Evolutionary conservation across 306 rosid species (phyloP).

Genomic region (Trifolium pratense): DNA sequence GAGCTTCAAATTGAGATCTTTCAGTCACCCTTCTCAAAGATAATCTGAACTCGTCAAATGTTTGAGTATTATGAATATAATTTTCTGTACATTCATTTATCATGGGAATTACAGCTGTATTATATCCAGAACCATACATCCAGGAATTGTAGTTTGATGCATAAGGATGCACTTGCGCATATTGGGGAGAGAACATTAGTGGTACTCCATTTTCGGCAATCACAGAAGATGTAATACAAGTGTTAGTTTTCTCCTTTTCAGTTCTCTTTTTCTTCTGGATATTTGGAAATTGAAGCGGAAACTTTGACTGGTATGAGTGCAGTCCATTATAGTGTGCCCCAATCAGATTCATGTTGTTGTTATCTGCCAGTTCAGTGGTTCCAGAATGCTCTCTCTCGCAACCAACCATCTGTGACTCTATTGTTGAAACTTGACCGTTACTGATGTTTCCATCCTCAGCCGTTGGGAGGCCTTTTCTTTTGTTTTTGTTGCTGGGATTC

Average conservation of each 20-base stretch:
- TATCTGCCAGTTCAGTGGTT: constrained; percentile 37
- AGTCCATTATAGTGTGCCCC: constrained; percentile 50
- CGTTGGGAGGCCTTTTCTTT: constrained; percentile 38
- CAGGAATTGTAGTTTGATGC: constrained; percentile 47
- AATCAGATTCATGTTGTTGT: constrained; percentile 44
- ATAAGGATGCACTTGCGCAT: constrained; percentile 36
- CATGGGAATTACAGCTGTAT: constrained; percentile 30
- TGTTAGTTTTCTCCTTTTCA: constrained; percentile 45
- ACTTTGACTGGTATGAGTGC: constrained; percentile 42
- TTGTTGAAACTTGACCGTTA: constrained; percentile 39
- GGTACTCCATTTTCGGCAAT: constrained; percentile 37
- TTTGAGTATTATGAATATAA: constrained; percentile 40
- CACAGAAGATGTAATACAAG: constrained; percentile 40
- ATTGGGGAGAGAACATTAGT: constrained; percentile 38
- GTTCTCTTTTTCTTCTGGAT: constrained; percentile 60
- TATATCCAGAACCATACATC: constrained; percentile 44
- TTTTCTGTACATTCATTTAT: constrained; percentile 31
- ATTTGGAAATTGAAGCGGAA: constrained; percentile 49
- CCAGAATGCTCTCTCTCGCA: constrained; percentile 46
- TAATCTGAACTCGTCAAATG: constrained; percentile 39
- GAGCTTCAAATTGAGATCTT: constrained; percentile 53
- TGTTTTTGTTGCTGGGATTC: constrained; percentile 35
- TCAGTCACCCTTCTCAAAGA: constrained; percentile 49
- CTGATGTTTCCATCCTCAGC: constrained; percentile 46
- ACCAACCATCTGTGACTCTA: constrained; percentile 36